These are phyloP conservation scores for Aspergillus spinulosporus DNA, from an alignment of 2,329 filamentous ascomycete genomes.

Conservation along the genomic window DNA sequence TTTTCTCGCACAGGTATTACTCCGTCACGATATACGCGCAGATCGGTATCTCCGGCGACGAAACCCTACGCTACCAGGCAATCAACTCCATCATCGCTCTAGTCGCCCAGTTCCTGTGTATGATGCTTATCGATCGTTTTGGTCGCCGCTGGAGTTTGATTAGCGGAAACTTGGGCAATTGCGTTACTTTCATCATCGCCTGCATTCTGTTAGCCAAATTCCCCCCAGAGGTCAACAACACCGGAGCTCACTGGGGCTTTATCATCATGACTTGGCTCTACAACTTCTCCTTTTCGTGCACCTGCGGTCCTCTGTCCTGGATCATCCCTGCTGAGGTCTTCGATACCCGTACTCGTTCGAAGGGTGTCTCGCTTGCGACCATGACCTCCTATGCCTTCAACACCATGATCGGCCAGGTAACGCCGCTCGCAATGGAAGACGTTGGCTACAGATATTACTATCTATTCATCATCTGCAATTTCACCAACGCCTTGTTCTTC, in stretches of 20 bases:
- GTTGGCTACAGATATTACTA: conserved; percentile 61
- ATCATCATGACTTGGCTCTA: conserved; percentile 77
- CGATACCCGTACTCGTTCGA: conserved; percentile 71
- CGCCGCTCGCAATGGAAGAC: conserved; percentile 58
- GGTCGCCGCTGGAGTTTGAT: conserved; percentile 74
- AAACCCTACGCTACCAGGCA: conserved; percentile 72
- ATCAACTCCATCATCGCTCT: conserved; percentile 72
- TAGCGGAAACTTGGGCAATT: conserved; percentile 69
- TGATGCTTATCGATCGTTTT: conserved; percentile 64
- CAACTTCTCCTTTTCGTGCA: conserved; percentile 73
- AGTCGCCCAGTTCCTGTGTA: conserved; percentile 67
- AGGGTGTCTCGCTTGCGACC: conserved; percentile 72
- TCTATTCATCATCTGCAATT: conserved; percentile 67
- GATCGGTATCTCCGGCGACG: conserved; percentile 65
- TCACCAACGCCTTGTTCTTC: conserved; percentile 68
- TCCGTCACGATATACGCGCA: conserved; percentile 65
- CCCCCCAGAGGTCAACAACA: conserved; percentile 55
- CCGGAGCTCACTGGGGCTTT: conserved; percentile 54
- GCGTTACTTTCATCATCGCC: conserved; percentile 70
- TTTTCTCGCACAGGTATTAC: conserved; percentile 55
- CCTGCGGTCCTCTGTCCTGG: conserved; percentile 68
- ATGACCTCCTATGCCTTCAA: conserved; percentile 75
- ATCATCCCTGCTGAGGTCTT: conserved; percentile 68
- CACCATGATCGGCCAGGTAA: conserved; percentile 72
- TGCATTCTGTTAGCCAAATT: conserved; percentile 59